phyloP scores from a whole-genome alignment of 768 basidiomycete species.

The Sporobolomyces pararoseus region DNA sequence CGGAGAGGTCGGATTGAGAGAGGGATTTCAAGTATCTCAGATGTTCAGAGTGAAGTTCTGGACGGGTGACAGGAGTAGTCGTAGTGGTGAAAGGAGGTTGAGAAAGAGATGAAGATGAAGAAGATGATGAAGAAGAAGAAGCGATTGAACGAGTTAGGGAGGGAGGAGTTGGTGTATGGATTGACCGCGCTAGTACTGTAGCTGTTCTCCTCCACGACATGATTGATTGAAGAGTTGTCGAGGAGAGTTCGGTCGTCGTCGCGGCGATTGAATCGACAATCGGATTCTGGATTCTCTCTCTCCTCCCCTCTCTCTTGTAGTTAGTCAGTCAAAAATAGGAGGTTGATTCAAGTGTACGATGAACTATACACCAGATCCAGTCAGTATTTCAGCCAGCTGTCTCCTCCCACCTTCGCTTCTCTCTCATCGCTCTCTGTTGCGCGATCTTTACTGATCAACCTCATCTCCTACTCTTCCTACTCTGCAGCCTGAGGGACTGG shows the following conservation, averaged over 20 bases:
- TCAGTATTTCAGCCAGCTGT: neutral
- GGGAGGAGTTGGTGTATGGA: neutral
- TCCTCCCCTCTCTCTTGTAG: neutral
- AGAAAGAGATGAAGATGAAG: constrained; percentile 6
- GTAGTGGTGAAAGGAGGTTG: neutral
- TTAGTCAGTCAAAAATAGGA: neutral
- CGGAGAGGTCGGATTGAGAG: constrained; percentile 25
- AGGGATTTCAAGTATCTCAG: constrained; percentile 26
- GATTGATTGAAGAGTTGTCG: neutral
- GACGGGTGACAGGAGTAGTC: constrained; percentile 5
- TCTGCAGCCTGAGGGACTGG: neutral
- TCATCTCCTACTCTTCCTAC: neutral
- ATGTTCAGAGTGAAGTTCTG: constrained; percentile 24
- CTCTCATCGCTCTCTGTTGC: neutral
- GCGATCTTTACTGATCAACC: too few relatives aligned
- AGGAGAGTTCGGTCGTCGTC: neutral
- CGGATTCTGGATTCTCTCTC: neutral
- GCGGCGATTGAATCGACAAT: too few relatives aligned
- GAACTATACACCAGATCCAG: neutral
- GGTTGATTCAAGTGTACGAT: neutral
- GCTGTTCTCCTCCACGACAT: constrained; percentile 7
- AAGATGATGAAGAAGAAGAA: neutral
- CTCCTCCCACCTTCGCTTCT: neutral
- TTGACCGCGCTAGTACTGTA: constrained; percentile 3
- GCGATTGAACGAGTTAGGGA: neutral